These are phyloP conservation scores for Yamadazyma epiphylla DNA, from an alignment of 1,139 yeast species.

Conservation along the genomic window DNA sequence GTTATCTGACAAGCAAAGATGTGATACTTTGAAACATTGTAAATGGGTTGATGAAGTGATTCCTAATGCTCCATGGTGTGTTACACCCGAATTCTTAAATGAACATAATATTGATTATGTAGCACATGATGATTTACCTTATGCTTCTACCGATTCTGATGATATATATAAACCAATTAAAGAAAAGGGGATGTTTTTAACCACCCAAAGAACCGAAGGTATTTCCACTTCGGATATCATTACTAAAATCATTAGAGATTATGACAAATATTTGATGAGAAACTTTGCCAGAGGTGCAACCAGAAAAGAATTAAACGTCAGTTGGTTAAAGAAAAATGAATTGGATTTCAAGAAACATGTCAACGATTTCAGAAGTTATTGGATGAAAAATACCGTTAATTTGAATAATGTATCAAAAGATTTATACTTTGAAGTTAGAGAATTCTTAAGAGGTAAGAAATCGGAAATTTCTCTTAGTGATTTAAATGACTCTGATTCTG, in stretches of 20 bases:
- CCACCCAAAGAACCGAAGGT: constrained; percentile 96
- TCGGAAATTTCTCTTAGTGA: constrained; percentile 20
- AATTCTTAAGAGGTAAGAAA: constrained; percentile 58
- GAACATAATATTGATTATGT: constrained; percentile 89
- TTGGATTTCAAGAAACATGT: constrained; percentile 89
- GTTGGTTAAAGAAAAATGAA: constrained; percentile 96
- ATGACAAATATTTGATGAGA: constrained; percentile 93
- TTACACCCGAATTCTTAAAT: constrained; percentile 73
- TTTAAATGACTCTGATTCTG: constrained; percentile 20
- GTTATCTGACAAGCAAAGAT: constrained; percentile 78
- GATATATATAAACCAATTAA: constrained; percentile 93
- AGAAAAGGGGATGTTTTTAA: constrained; percentile 82
- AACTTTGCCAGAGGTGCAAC: constrained; percentile 98
- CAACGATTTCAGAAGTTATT: constrained; percentile 77
- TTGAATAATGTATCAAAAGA: constrained; percentile 76
- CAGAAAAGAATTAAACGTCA: constrained; percentile 89
- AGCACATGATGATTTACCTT: constrained; percentile 96
- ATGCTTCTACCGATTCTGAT: constrained; percentile 80
- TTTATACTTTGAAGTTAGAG: constrained; percentile 77
- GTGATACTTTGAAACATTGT: constrained; percentile 86
- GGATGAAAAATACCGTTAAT: constrained; percentile 69
- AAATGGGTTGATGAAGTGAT: constrained; percentile 97
- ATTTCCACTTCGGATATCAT: constrained; percentile 94
- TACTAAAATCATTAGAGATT: constrained; percentile 90
- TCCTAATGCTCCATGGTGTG: constrained; percentile 94